phyloP scores from a whole-genome alignment of 106 monocot species.

The Xerophyta viscosa region DNA sequence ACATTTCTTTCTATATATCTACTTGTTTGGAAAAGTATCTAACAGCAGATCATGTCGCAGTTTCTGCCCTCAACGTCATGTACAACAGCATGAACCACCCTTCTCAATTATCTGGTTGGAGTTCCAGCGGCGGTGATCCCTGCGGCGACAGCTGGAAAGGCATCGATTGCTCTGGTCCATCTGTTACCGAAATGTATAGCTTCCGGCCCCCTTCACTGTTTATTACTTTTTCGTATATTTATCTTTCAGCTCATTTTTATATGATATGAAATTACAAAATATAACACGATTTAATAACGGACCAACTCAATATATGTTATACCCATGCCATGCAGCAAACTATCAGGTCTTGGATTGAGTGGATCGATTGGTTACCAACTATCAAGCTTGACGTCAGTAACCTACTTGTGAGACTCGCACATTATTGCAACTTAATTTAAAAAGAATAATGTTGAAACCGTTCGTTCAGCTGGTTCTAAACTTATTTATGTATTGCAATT shows the following conservation, averaged over 20 bases:
- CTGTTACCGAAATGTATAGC: conserved; percentile 67
- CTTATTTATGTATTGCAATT: conserved; percentile 31
- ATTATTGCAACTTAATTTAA: conserved; percentile 5
- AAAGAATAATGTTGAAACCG: too few species aligned
- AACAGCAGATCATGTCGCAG: too few species aligned
- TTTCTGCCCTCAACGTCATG: conserved; percentile 86
- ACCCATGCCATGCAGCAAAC: conserved; percentile 47
- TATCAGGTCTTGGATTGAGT: conserved; percentile 69
- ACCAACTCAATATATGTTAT: too few species aligned
- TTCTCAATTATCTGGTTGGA: conserved; percentile 62
- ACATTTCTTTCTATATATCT: too few species aligned
- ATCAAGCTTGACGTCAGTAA: conserved; percentile 87
- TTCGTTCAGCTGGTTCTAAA: too few species aligned
- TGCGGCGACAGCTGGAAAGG: conserved; percentile 71
- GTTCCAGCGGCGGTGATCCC: conserved; percentile 68
- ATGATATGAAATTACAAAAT: too few species aligned
- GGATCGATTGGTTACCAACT: conserved; percentile 92
- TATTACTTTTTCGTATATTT: too few species aligned
- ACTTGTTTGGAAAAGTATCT: too few species aligned
- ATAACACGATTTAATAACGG: too few species aligned
- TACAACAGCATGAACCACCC: conserved; percentile 64
- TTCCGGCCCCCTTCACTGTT: too few species aligned
- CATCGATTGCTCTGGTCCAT: conserved; percentile 63
- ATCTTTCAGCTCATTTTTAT: too few species aligned
- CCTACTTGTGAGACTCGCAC: conserved; percentile 62